phyloP scores from a whole-genome alignment of 2,329 filamentous ascomycete genomes.

The Botrytis hyacinthi region DNA sequence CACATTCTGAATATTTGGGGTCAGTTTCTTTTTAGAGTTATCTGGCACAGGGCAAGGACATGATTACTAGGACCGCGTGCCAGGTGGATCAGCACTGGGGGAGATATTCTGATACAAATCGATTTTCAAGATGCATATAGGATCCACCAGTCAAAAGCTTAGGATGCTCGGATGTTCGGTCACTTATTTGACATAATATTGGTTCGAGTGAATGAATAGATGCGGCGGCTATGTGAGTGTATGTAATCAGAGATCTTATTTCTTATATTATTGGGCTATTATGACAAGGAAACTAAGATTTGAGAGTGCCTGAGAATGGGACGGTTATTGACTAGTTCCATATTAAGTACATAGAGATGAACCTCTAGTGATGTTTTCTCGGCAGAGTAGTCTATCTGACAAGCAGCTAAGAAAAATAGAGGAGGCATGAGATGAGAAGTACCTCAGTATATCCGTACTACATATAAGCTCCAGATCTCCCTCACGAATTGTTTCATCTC shows the following conservation, averaged over 20 bases:
- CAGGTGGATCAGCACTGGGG: not conserved
- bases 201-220: not conserved
- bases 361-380: not conserved
- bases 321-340: not conserved
- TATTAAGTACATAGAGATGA: not conserved
- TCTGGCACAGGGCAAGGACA: not conserved
- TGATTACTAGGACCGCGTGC: too few species aligned
- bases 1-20: not conserved
- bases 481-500: not conserved
- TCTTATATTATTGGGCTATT: not conserved
- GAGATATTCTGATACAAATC: not conserved
- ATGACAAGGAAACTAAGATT: not conserved
- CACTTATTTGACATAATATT: not conserved
- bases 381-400: not conserved
- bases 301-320: too few species aligned
- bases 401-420: not conserved
- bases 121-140: not conserved
- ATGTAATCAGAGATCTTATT: not conserved
- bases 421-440: not conserved
- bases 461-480: not conserved
- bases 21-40: not conserved
- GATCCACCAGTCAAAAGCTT: not conserved
- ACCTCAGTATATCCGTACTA: not conserved
- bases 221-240: not conserved
- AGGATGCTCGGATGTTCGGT: not conserved